These are phyloP conservation scores for Coniosporium tulheliwenetii DNA, from an alignment of 2,329 filamentous ascomycete genomes.

Conservation along the genomic window DNA sequence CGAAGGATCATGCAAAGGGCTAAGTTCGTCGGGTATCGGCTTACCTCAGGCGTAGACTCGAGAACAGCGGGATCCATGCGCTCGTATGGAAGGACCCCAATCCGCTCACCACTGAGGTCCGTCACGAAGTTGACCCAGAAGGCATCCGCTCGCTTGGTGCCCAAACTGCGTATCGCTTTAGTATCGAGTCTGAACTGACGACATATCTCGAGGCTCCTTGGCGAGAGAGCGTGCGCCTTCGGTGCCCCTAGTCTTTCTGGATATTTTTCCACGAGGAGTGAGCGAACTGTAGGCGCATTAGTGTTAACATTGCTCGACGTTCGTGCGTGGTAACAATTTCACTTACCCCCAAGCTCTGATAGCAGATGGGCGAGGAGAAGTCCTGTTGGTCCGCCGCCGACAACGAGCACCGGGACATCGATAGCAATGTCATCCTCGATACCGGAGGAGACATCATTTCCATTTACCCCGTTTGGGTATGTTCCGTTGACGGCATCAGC, in stretches of 20 bases:
- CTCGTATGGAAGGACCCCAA: slow-evolving; percentile 21
- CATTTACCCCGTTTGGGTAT: neutral
- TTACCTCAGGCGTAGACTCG: slow-evolving; percentile 19
- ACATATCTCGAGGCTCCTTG: slow-evolving; percentile 14
- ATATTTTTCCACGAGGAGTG: slow-evolving; percentile 17
- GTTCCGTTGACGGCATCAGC: neutral
- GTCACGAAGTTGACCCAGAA: slow-evolving; percentile 27
- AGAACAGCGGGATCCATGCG: slow-evolving; percentile 17
- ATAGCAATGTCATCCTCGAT: neutral
- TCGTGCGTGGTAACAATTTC: no score
- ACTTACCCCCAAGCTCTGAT: slow-evolving; percentile 3
- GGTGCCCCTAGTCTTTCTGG: slow-evolving; percentile 14
- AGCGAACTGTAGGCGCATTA: slow-evolving; percentile 8
- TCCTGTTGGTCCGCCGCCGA: slow-evolving; percentile 6
- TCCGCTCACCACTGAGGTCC: slow-evolving; percentile 18
- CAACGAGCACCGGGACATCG: slow-evolving; percentile 3
- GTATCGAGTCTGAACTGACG: slow-evolving; percentile 15
- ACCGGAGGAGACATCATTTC: neutral
- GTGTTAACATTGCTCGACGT: no score
- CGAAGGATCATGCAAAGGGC: no score
- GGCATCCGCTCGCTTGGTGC: slow-evolving; percentile 16
- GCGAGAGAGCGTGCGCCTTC: slow-evolving; percentile 16
- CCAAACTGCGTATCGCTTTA: slow-evolving; percentile 12
- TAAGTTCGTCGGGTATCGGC: neutral
- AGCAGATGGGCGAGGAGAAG: slow-evolving; percentile 4